Evolutionary conservation across 208 protist genomes (phyloP).

Genomic region (Acanthamoeba healyi): DNA sequence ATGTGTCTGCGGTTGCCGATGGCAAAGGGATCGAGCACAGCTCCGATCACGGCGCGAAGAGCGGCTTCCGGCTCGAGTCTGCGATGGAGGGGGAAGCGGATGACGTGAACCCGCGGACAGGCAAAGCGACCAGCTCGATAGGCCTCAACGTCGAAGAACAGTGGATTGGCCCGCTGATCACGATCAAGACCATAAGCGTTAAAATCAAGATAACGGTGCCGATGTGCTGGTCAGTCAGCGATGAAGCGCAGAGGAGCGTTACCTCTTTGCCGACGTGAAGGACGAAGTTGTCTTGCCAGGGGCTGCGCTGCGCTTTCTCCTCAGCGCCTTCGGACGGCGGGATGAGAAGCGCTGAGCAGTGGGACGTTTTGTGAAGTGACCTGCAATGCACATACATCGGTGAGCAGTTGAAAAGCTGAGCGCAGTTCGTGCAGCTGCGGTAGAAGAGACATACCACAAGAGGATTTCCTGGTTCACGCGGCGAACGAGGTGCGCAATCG

Average conservation of each 20-base stretch:
- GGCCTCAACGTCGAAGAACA: constrained; percentile 32
- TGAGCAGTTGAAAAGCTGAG: no score
- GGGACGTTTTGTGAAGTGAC: constrained; percentile 71
- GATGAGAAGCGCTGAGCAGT: constrained; percentile 56
- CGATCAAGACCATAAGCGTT: no score
- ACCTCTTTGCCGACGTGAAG: constrained; percentile 69
- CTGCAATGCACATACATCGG: not conserved
- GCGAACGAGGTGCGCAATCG: not conserved
- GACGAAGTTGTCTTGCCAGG: constrained; percentile 71
- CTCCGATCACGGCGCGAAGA: constrained; percentile 58
- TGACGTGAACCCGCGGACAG: constrained; percentile 57
- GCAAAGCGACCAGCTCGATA: constrained; percentile 48
- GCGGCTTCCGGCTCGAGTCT: constrained; percentile 43
- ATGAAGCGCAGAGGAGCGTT: not conserved
- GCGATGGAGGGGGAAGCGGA: constrained; percentile 59
- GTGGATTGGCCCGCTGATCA: constrained; percentile 3
- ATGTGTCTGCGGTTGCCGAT: constrained; percentile 63
- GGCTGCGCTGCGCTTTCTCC: constrained; percentile 4
- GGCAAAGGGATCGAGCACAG: constrained; percentile 64
- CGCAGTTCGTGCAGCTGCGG: no score
- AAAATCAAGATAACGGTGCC: not conserved
- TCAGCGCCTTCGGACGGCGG: not conserved
- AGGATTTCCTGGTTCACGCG: constrained; percentile 47
- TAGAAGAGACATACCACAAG: not conserved
- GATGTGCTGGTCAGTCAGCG: no score